A percentile compares a stretch with the other conserved stretches of the same genome.
These are phyloP conservation scores for Clavariopsis aquatica DNA, from an alignment of 495 filamentous ascomycete species.

Conservation along the genomic window DNA sequence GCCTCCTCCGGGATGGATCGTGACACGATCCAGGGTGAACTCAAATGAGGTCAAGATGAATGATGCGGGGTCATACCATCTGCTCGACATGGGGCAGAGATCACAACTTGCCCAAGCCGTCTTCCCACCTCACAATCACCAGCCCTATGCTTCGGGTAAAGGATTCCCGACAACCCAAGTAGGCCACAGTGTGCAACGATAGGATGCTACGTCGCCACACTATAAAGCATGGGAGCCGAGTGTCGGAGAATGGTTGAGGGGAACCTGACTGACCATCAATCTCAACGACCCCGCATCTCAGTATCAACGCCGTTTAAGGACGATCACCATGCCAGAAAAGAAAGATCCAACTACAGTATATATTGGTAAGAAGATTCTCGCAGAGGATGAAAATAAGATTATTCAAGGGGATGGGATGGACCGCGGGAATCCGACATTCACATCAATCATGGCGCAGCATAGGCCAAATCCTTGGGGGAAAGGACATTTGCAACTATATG, in stretches of 20 bases:
- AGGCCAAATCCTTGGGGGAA: slow-evolving; percentile 29
- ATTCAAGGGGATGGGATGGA: slow-evolving; percentile 18
- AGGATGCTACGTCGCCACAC: slow-evolving; percentile 21
- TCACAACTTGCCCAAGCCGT: neutral
- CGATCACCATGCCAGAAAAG: slow-evolving; percentile 10
- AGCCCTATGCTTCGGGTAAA: slow-evolving; percentile 4
- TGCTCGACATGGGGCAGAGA: slow-evolving; percentile 13
- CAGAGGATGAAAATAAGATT: slow-evolving; percentile 29
- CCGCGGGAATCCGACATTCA: slow-evolving; percentile 24
- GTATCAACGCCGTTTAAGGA: neutral
- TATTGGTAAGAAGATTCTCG: slow-evolving; percentile 15
- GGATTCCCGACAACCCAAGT: slow-evolving; percentile 4
- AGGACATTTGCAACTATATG: slow-evolving; percentile 22
- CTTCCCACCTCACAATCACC: neutral
- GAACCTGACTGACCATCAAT: neutral
- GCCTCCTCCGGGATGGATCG: neutral
- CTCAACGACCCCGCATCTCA: slow-evolving; percentile 23
- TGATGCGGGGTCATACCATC: neutral
- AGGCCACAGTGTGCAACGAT: slow-evolving; percentile 12
- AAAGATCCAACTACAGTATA: neutral
- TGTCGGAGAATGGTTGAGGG: neutral
- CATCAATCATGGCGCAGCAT: slow-evolving; percentile 28
- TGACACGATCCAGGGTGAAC: neutral
- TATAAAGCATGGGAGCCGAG: slow-evolving; percentile 17
- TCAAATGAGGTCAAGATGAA: neutral